Evolutionary conservation across 441 rosid species (phyloP).

Genomic region (Manihot esculenta): DNA sequence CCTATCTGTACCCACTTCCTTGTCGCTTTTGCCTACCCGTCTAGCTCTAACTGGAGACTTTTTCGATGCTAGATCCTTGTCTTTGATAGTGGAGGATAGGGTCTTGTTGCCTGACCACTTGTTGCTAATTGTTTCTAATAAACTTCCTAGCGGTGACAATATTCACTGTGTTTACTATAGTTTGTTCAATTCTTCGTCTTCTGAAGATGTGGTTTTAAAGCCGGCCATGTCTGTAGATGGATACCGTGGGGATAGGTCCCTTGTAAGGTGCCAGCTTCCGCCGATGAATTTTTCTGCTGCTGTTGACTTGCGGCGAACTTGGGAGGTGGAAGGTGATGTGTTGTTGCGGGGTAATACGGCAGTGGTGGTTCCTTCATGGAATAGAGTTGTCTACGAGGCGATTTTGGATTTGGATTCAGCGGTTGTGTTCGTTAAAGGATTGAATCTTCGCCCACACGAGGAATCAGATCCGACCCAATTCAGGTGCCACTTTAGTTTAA

Average conservation of each 20-base stretch:
- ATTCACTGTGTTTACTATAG: constrained; percentile 62
- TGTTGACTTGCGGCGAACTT: constrained; percentile 49
- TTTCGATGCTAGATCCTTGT: constrained; percentile 24
- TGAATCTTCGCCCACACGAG: constrained; percentile 78
- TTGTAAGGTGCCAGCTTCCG: constrained; percentile 73
- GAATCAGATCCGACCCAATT: constrained; percentile 59
- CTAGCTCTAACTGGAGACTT: constrained; percentile 47
- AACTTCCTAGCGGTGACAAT: constrained; percentile 27
- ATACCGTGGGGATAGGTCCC: constrained; percentile 47
- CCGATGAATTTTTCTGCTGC: constrained; percentile 57
- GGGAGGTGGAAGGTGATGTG: constrained; percentile 31
- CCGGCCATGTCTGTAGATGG: constrained; percentile 57
- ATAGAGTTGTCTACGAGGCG: constrained; percentile 72
- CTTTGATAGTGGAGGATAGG: constrained; percentile 48
- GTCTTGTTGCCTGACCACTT: constrained; percentile 77
- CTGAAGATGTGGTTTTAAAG: constrained; percentile 22
- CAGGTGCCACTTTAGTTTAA: constrained; percentile 69
- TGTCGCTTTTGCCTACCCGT: constrained; percentile 39
- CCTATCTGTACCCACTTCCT: constrained; percentile 35
- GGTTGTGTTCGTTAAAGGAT: constrained; percentile 78
- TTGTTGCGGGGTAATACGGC: constrained; percentile 27
- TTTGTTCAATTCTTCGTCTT: constrained; percentile 15
- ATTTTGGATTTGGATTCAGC: constrained; percentile 63
- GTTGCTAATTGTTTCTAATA: constrained; percentile 49
- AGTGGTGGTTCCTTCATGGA: constrained; percentile 53